A percentile compares a stretch with the other conserved stretches of the same genome.
Conservation (phyloP, 495 filamentous ascomycete genomes). For the Aspergillus haitiensis region DNA sequence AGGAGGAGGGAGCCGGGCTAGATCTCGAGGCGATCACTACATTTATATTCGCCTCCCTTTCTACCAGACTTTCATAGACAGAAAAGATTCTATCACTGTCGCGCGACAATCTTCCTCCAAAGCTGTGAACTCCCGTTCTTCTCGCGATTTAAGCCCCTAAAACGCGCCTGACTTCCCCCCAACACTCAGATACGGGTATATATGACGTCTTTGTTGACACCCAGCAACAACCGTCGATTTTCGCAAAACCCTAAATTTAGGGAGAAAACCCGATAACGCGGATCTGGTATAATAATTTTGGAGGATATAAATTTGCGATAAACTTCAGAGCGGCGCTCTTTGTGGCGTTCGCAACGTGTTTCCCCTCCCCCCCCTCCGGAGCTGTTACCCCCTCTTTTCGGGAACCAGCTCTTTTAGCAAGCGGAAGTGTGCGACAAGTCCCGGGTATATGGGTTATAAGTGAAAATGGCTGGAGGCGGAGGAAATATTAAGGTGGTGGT, state of each 20-base stretch:
- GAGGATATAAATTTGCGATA: conserved; percentile 20
- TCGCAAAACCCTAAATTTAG: conserved; percentile 13
- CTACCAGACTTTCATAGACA: background rate
- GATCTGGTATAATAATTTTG: background rate
- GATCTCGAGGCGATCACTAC: conserved; percentile 10
- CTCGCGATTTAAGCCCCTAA: conserved; percentile 19
- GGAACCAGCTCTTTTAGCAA: conserved; percentile 11
- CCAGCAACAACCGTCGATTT: conserved; percentile 23
- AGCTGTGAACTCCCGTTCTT: conserved; percentile 6
- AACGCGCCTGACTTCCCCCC: conserved; percentile 27
- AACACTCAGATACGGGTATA: conserved; percentile 29
- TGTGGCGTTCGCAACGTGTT: conserved; percentile 42
- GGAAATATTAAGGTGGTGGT: conserved; percentile 99
- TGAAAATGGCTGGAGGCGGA: conserved; percentile 71
- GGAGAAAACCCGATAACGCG: conserved; percentile 2
- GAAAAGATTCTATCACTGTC: background rate
- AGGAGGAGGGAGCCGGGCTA: conserved; percentile 19
- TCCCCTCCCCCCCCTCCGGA: conserved; percentile 28
- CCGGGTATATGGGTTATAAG: conserved; percentile 41
- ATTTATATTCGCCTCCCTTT: conserved; percentile 19
- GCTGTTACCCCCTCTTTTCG: conserved; percentile 1
- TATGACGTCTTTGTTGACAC: conserved; percentile 52
- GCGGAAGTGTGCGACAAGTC: conserved; percentile 21
- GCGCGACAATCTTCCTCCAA: conserved; percentile 1
- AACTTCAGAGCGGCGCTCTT: conserved; percentile 38